Percentiles rank a stretch among this genome's conserved stretches.
Conservation (phyloP, 106 monocot genomes). For the Phalaenopsis aphrodite region DNA sequence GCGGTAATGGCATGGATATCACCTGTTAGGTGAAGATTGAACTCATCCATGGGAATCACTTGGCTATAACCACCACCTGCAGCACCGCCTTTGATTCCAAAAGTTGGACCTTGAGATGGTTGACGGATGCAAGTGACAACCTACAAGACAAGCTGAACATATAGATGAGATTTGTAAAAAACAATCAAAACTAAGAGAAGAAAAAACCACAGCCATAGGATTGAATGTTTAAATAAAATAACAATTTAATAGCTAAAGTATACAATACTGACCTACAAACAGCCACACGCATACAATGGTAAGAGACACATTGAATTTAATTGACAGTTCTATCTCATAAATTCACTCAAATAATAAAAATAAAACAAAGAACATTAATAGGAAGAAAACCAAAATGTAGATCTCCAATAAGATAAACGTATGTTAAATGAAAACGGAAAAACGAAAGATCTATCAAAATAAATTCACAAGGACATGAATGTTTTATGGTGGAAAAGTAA, state of each 20-base stretch:
- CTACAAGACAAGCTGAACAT: constrained; percentile 19
- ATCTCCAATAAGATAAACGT: not conserved
- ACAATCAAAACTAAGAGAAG: not conserved
- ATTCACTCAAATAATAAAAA: not conserved
- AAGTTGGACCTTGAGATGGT: constrained; percentile 99
- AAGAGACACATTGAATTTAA: not conserved
- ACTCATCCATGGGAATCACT: constrained; percentile 99
- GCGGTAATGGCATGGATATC: constrained; percentile 99
- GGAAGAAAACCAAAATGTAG: not conserved
- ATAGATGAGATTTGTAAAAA: not conserved
- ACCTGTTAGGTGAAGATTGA: constrained; percentile 96
- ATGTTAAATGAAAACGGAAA: not conserved
- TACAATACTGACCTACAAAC: not conserved
- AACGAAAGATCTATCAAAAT: not conserved
- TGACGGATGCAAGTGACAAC: constrained; percentile 93
- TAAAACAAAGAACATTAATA: not conserved
- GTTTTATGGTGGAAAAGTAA: not conserved
- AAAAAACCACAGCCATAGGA: not conserved
- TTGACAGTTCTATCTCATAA: not conserved
- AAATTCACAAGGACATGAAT: not conserved
- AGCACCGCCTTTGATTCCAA: constrained; percentile 98
- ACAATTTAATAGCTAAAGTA: not conserved
- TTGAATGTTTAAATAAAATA: not conserved
- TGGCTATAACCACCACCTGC: constrained; percentile 99
- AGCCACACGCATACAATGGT: not conserved